Conservation (phyloP, 2,329 filamentous ascomycete genomes). For the Hymenoscyphus salicellus region DNA sequence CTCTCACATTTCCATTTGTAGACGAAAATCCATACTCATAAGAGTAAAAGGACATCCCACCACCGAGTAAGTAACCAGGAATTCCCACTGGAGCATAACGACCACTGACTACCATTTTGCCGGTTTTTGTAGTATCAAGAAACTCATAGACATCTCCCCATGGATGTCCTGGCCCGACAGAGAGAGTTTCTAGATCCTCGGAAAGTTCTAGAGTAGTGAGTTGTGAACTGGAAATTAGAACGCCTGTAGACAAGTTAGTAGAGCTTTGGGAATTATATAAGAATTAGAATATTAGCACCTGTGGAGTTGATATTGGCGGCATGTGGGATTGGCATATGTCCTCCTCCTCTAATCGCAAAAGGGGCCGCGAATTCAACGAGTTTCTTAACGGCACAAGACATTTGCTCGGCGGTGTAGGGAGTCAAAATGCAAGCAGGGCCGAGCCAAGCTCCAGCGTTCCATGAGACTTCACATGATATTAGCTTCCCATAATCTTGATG, state of each 20-base stretch:
- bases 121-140: slow-evolving; percentile 34
- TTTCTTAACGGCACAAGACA: slow-evolving; percentile 20
- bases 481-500: background rate
- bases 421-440: slow-evolving; percentile 21
- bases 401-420: slow-evolving; percentile 15
- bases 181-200: slow-evolving; percentile 30
- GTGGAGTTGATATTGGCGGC: slow-evolving; percentile 47
- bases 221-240: slow-evolving; percentile 46
- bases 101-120: slow-evolving; percentile 38
- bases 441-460: slow-evolving; percentile 20
- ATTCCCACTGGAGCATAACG: slow-evolving; percentile 40
- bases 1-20: slow-evolving; percentile 22
- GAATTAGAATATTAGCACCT: too few species aligned
- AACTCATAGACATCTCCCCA: slow-evolving; percentile 41
- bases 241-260: too few species aligned
- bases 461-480: slow-evolving; percentile 16
- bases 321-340: slow-evolving; percentile 55
- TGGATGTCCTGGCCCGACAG: slow-evolving; percentile 38
- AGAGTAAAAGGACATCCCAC: slow-evolving; percentile 28
- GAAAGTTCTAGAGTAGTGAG: slow-evolving; percentile 21
- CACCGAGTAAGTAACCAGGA: slow-evolving; percentile 40
- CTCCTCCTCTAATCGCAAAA: slow-evolving; percentile 57
- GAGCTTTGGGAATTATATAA: too few species aligned
- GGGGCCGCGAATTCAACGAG: slow-evolving; percentile 19
- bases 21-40: slow-evolving; percentile 25